Evolutionary conservation across 116 monocot species (phyloP).

Genomic region (Phalaenopsis hybrid): DNA sequence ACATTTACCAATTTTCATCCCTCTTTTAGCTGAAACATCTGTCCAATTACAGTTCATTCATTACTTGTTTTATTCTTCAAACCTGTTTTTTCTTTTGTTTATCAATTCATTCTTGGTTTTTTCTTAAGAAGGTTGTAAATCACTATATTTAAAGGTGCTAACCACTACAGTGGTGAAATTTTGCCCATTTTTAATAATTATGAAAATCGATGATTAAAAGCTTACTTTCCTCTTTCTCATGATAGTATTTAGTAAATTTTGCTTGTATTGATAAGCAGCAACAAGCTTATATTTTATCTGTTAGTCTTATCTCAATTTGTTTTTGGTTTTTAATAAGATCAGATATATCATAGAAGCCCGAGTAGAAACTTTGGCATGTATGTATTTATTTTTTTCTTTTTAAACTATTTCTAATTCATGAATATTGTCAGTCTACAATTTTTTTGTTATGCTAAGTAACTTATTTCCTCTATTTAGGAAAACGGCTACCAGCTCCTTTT

Average conservation of each 20-base stretch:
- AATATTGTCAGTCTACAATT: not conserved
- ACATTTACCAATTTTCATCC: not conserved
- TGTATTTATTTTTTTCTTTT: not conserved
- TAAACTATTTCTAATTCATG: not conserved
- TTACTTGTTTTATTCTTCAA: too few relatives aligned
- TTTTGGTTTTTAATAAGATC: not conserved
- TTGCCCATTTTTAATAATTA: not conserved
- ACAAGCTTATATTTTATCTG: not conserved
- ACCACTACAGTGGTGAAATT: not conserved
- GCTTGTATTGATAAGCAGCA: not conserved
- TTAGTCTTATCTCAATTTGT: not conserved
- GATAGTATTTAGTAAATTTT: not conserved
- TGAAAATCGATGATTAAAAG: not conserved
- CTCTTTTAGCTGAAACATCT: not conserved
- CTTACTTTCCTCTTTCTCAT: not conserved
- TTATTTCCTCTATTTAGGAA: conserved; percentile 30
- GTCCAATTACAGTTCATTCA: too few relatives aligned
- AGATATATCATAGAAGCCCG: not conserved
- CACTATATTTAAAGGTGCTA: too few relatives aligned
- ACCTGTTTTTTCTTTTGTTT: too few relatives aligned
- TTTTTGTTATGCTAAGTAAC: not conserved
- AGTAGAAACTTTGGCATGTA: not conserved
- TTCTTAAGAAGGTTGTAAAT: too few relatives aligned
- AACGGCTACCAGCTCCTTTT: conserved; percentile 76
- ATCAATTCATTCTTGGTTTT: too few relatives aligned